phyloP scores from a whole-genome alignment of 306 rosid genomes.

The Quercus alba region DNA sequence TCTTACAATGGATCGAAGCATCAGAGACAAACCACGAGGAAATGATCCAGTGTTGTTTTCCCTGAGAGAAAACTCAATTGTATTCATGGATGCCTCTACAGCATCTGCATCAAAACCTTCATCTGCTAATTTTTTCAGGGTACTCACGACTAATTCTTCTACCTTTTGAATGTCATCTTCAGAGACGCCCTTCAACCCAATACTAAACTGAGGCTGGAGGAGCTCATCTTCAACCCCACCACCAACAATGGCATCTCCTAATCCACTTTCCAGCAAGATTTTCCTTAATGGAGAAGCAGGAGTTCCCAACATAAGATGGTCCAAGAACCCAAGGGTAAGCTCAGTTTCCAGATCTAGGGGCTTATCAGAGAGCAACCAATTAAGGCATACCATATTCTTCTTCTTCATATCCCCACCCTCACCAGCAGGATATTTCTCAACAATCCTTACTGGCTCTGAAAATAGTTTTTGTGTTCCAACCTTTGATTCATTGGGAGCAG shows the following conservation, averaged over 20 bases:
- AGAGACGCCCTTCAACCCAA: slow-evolving; percentile 86
- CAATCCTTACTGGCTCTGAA: slow-evolving; percentile 72
- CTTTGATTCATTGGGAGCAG: slow-evolving; percentile 74
- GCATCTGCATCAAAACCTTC: slow-evolving; percentile 90
- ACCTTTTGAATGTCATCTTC: slow-evolving; percentile 78
- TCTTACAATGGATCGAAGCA: slow-evolving; percentile 95
- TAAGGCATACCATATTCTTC: slow-evolving; percentile 86
- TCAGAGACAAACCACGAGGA: slow-evolving; percentile 95
- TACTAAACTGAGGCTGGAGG: slow-evolving; percentile 92
- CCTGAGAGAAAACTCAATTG: slow-evolving; percentile 95
- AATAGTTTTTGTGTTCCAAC: slow-evolving; percentile 68
- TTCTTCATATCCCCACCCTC: slow-evolving; percentile 81
- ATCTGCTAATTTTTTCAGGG: slow-evolving; percentile 68
- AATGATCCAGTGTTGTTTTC: slow-evolving; percentile 99
- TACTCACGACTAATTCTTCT: slow-evolving; percentile 65
- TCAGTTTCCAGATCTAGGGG: slow-evolving; percentile 85
- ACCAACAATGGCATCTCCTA: slow-evolving; percentile 98
- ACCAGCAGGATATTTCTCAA: slow-evolving; percentile 90
- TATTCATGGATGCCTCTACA: slow-evolving; percentile 98
- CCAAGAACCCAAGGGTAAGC: slow-evolving; percentile 78
- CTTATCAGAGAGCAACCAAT: slow-evolving; percentile 93
- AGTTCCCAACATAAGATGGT: slow-evolving; percentile 97
- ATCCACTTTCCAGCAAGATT: slow-evolving; percentile 86
- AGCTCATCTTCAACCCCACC: slow-evolving; percentile 98
- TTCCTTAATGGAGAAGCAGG: slow-evolving; percentile 97